Evolutionary conservation across 768 basidiomycete genomes (phyloP), one percentile per base, ranked within the genome.

Genomic region (Lactarius indigo): DNA sequence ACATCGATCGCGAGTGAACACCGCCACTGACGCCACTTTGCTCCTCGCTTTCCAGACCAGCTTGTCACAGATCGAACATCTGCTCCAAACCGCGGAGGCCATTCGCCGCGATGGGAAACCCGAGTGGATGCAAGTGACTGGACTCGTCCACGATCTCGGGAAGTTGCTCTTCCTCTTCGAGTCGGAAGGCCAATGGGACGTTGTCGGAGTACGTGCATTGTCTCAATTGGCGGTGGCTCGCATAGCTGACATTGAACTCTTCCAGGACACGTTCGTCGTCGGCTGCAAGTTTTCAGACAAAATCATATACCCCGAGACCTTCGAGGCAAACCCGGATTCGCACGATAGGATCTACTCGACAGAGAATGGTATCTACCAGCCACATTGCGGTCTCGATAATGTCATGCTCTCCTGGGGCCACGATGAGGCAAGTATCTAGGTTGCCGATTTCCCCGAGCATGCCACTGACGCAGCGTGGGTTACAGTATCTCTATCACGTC

Each of bases 401-500:
- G 89, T 94, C 57, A 92, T 93, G 90, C 78, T 96, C 33, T 89
- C 87, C 41, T 95, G 90, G 90, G 94, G 94, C 18, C 94, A 96
- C 72, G 94, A 96, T 73, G 93, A 96, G 81, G 91, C 89, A 74
- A 37, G 81, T 72, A 26, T 58, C 59, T 63, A n/a, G 39, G 68
- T 71, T 63, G n/a, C 66, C 39, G 35, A 55, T 58, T 63, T 33
- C 44, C 44, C 41, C 61, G 60, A 54, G 13, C 39, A 26, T 18
- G 31, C 37, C 60, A 42, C 31, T 66, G 59, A 56, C 52, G 23
- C 41, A 17, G 7, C 52, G 23, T 33, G 31, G 61, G 41, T 64
- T 64, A 42, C 70, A 92, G 91, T 95, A 94, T 74, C 81, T 94
- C 6, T 94, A 93, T 77, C 79, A 90, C 69, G 87, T 96, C 69